Base-by-base conservation (phyloP, 2,329 filamentous ascomycete genomes). In the Hypoxylon sp. region DNA sequence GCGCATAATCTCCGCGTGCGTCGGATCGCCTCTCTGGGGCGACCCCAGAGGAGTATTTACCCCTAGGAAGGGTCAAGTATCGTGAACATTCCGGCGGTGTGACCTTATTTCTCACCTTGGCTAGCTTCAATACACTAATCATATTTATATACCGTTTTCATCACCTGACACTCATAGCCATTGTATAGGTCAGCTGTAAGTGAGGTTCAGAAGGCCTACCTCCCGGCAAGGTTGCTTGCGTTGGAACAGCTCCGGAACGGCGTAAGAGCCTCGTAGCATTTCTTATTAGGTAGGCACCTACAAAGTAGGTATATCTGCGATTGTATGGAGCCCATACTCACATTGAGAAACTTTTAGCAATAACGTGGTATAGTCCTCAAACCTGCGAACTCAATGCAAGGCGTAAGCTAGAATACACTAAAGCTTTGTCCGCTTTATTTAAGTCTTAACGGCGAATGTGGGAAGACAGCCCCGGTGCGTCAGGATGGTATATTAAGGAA, bases 1-100 rank as follows among this genome's bases (percentile, higher is more conserved):
- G 53, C 64, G 64, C 64, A 64, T 67, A 53, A 64, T 64, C 64
- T 61, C 64, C 64, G 48, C 60, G 38, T 38, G 56, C 46, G 28
- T 54, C 46, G 22, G 51, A 55, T 58, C 52, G 42, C 54, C 45
- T 45, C 51, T 38, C 24, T 54, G 42, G 33, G 30, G 42, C 36
- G 40, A 61, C 60, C 64, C 60, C 61, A 38, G 60, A 26, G 51
- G 57, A 64, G 45, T 36, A 42, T 48, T 46, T 18, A 44, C 40
- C 38, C 57, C 38, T 20, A 30, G 20, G 16, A 38, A 30, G 18
- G 38, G 18, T 48, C 16, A 38, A 26, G 36, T 38, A 60, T 61
- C 45, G 56, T 61, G 51, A 61, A 56, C 46, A 49, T 61, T 65
- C 45, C 52, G 48, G 62, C 62, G 62, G 62, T 65, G 62, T 65